Evolutionary conservation across 768 basidiomycete genomes (phyloP), one percentile per base, ranked within the genome.

Genomic region (Mycena maculata): DNA sequence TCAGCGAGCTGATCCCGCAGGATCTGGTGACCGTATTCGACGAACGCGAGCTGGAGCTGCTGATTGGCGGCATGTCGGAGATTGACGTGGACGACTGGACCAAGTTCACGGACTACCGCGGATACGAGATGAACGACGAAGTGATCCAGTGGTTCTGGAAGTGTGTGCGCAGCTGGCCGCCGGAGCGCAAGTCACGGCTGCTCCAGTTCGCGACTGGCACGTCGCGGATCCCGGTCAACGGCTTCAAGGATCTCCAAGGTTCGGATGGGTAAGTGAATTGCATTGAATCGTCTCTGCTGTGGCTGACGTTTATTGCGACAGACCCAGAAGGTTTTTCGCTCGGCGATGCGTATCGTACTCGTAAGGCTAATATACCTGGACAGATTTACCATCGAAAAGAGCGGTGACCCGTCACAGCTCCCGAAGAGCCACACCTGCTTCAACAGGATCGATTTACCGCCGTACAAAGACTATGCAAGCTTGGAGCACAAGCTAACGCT

Each of bases 101-200:
- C 76, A 98, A 99, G 83, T 98, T 96, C 81, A 99, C 98, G 39
- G 98, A 99, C 78, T 99, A 99, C 81, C 92, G 97, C 70, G 97
- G 95, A 18, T 97, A 96, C 76, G 94, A 96, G 80, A 90, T 94
- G 80, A 93, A 92, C 73, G 95, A 97, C 76, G 95, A 97, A 75
- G 94, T 96, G 52, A 96, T 99, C 62, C 95, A 98, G 76, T 99
- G 98, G 98, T 99, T 99, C 91, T 99, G 98, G 98, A 95, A 98
- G 82, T 96, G 95, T 74, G 94, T 99, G 48, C 92, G 94, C 71
- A 90, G 92, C 73, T 99, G 98, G 98, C 97, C 98, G 13, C 91
- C 97, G 1, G 98, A 99, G 83, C 92, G 96, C 80, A 99, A 99
- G 83, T 96, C 94, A 16, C 93, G 97, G 33, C 80, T 98, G 56